These are phyloP conservation scores for Penicillium oxalicum DNA, from an alignment of 2,329 filamentous ascomycete species.

Conservation along the genomic window DNA sequence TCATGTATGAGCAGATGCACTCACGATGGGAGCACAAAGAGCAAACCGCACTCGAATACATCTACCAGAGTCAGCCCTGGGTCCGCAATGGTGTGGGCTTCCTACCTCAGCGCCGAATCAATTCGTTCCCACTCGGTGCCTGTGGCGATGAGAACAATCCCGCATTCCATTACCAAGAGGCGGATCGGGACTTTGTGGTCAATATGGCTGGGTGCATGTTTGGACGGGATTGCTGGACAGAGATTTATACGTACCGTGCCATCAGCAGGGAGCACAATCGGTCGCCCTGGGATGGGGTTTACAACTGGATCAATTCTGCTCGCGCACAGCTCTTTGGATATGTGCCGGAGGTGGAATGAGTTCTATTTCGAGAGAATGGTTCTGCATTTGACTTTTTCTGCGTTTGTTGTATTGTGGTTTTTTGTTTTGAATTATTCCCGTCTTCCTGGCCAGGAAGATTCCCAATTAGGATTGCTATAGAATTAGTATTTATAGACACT, in stretches of 20 bases:
- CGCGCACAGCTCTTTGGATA: slow-evolving; percentile 18
- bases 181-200: slow-evolving; percentile 85
- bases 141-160: slow-evolving; percentile 61
- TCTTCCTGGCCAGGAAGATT: too few relatives aligned
- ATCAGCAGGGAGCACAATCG: slow-evolving; percentile 86
- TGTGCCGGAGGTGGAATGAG: background rate
- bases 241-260: slow-evolving; percentile 94
- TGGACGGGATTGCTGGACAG: slow-evolving; percentile 94
- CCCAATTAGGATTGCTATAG: too few relatives aligned
- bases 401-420: too few relatives aligned
- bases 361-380: background rate
- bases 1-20: slow-evolving; percentile 95
- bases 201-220: slow-evolving; percentile 99
- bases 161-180: slow-evolving; percentile 76
- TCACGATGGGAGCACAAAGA: slow-evolving; percentile 99
- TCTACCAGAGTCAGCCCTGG: slow-evolving; percentile 90
- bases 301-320: slow-evolving; percentile 22
- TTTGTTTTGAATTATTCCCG: too few relatives aligned
- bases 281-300: slow-evolving; percentile 65
- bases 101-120: slow-evolving; percentile 84
- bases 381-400: too few relatives aligned
- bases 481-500: too few relatives aligned
- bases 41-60: slow-evolving; percentile 87
- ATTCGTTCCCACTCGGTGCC: slow-evolving; percentile 86
- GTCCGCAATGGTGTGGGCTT: slow-evolving; percentile 83